Base-by-base conservation (phyloP, 2,329 filamentous ascomycete species). In the Verruconis gallopava region DNA sequence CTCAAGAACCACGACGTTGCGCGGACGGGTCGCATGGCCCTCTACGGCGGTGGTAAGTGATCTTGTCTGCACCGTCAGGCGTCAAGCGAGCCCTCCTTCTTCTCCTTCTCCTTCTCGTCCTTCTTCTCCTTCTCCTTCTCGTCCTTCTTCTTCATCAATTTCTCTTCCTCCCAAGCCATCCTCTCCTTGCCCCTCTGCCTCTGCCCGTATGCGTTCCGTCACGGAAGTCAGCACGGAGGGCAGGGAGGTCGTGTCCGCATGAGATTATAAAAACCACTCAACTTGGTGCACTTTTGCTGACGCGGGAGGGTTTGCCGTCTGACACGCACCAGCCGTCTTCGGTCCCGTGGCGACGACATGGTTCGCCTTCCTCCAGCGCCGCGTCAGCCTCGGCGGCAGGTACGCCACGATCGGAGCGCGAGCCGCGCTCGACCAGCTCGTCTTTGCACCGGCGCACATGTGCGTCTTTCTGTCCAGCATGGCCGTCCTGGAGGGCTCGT, bases 401-500 rank as follows among this genome's bases (percentile, higher is more conserved):
- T 37, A 28, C 25, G 28, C 30, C n/a, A 40, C 44, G 4, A 38
- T 47, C 44, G 37, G 21, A 42, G 79, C 82, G 22, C 79, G 84
- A 49, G 85, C 93, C 47, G 74, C 72, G 19, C 72, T 72, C 49
- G 88, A 95, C 65, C 88, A 95, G 66, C 65, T 75, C 35, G 51
- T 91, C 39, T 94, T 94, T 63, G 84, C 86, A 28, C 83, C 85
- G n/a, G 70, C 75, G 52, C 84, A 93, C 61, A 77, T 94, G 59
- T 77, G 76, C 47, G 66, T 81, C 47, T 95, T 95, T 69, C 68
- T 95, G 47, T 74, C 75, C 50, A 81, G 75, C 56, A 93, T 94
- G 85, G 84, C 86, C 13, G 71, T 81, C 46, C 70, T 91, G 61
- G 85, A 93, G 62, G 84, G 85, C 46, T 44, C 48, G n/a, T 47